Conservation (phyloP, 2,329 filamentous ascomycete species). For the Verticillium zaregamsianum region DNA sequence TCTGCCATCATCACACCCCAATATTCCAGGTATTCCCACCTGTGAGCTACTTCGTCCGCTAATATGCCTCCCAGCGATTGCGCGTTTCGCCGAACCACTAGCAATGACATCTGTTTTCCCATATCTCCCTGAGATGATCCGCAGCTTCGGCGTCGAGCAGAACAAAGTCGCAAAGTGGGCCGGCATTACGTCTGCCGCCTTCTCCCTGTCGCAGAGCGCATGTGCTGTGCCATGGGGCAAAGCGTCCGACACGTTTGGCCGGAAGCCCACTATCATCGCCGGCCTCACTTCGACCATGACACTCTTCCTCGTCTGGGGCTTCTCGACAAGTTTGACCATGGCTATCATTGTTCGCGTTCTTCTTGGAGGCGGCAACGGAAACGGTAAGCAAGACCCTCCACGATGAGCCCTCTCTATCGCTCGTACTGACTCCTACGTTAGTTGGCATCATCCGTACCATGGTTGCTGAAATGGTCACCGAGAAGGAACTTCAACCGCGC, state of each 20-base stretch:
- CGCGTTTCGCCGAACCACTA: constrained; percentile 72
- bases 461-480: constrained; percentile 87
- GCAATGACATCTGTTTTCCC: constrained; percentile 70
- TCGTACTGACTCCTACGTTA: constrained; percentile 18
- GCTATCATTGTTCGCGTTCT: constrained; percentile 73
- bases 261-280: constrained; percentile 75
- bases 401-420: neutral
- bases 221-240: constrained; percentile 74
- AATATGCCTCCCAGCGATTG: constrained; percentile 54
- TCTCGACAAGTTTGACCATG: constrained; percentile 75
- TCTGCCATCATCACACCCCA: neutral
- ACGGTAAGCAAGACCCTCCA: constrained; percentile 43
- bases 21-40: neutral
- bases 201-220: constrained; percentile 66
- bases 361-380: constrained; percentile 83
- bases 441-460: constrained; percentile 90
- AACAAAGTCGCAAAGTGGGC: constrained; percentile 77
- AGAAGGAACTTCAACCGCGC: constrained; percentile 78
- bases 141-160: constrained; percentile 67
- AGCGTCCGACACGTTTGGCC: constrained; percentile 72
- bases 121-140: constrained; percentile 75
- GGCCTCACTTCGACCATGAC: constrained; percentile 77
- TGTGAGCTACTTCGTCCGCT: neutral
- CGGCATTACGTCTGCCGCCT: constrained; percentile 68
- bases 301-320: constrained; percentile 76